A percentile compares a stretch with the other conserved stretches of the same genome.
phyloP scores from a whole-genome alignment of 2,329 filamentous ascomycete genomes.

The Penicillium sp. region DNA sequence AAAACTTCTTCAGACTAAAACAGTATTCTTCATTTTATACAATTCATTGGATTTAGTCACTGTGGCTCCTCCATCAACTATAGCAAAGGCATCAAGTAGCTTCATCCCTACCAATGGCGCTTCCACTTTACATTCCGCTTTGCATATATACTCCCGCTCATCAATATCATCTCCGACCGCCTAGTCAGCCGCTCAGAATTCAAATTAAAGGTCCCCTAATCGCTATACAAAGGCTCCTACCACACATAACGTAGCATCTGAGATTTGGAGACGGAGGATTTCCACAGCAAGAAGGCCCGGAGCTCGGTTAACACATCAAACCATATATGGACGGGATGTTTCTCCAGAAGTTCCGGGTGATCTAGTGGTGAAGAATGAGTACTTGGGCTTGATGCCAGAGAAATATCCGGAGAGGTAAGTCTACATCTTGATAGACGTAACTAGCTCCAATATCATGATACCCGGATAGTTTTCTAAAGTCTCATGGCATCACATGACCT shows the following conservation, averaged over 20 bases:
- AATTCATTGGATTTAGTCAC: too few relatives aligned
- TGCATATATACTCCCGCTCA: constrained; percentile 14
- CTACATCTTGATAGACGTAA: background rate
- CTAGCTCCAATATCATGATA: too few relatives aligned
- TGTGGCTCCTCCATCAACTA: too few relatives aligned
- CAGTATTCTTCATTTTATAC: too few relatives aligned
- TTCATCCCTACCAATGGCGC: background rate
- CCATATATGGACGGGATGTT: constrained; percentile 14
- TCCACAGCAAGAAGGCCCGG: constrained; percentile 17
- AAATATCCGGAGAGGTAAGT: constrained; percentile 11
- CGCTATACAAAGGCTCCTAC: constrained; percentile 14
- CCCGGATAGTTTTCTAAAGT: too few relatives aligned
- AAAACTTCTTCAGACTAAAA: too few relatives aligned
- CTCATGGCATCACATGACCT: too few relatives aligned
- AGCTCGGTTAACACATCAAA: constrained; percentile 15
- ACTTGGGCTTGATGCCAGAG: constrained; percentile 16
- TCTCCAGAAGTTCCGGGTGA: constrained; percentile 6
- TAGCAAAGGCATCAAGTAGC: too few relatives aligned
- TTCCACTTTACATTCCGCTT: constrained; percentile 19
- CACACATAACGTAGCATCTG: constrained; percentile 4
- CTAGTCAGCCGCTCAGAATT: constrained; percentile 17
- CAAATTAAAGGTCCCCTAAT: constrained; percentile 20
- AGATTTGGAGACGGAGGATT: constrained; percentile 8
- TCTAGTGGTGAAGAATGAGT: constrained; percentile 16
- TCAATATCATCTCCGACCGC: constrained; percentile 13